Conservation (phyloP, 129 eudicot species). For the Saposhnikovia divaricata region DNA sequence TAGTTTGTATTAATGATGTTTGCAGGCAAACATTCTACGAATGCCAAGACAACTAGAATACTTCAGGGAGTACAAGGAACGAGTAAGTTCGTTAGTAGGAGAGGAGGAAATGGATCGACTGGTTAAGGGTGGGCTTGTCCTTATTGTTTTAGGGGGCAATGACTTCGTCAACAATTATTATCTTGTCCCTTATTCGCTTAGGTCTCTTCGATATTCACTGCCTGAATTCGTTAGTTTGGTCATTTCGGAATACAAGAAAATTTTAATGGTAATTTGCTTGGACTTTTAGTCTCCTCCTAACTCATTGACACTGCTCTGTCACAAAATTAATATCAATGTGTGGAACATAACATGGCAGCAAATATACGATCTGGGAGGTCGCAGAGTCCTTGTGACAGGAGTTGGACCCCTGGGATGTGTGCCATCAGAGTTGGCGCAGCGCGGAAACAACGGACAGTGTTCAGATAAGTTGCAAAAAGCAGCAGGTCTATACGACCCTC, state of each 20-base stretch:
- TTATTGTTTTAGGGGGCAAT: background rate
- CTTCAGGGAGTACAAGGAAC: background rate
- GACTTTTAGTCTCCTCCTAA: background rate
- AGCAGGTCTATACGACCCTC: background rate
- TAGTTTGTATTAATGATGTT: background rate
- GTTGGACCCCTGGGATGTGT: conserved; percentile 1
- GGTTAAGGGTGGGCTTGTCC: background rate
- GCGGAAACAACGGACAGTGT: background rate
- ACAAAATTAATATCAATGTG: background rate
- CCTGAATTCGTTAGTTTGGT: background rate
- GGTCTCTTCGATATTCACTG: background rate
- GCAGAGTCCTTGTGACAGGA: background rate
- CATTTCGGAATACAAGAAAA: conserved; percentile 1
- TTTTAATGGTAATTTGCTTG: background rate
- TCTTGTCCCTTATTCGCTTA: background rate
- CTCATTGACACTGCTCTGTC: conserved; percentile 13
- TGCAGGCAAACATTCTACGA: conserved; percentile 1
- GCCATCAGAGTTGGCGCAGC: background rate
- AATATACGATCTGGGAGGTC: background rate
- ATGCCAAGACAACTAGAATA: background rate
- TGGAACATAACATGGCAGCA: background rate
- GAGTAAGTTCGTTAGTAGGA: conserved; percentile 1
- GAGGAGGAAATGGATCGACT: background rate
- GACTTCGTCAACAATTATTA: background rate
- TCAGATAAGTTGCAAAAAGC: background rate